Conservation (phyloP, 257 asterid genomes). For the Jaltomata sinuosa region DNA sequence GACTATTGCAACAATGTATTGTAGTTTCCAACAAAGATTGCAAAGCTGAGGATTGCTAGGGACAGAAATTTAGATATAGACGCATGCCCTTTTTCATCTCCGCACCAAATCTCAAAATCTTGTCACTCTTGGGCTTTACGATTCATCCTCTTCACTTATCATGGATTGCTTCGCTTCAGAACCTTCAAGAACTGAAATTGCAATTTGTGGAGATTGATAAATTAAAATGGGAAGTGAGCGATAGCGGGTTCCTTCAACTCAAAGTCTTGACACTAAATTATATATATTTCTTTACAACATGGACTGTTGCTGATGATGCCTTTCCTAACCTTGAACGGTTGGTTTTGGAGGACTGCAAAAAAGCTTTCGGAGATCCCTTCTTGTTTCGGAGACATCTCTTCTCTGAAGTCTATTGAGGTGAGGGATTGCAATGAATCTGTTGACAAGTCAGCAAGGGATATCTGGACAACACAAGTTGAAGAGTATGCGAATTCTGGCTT, state of each 20-base stretch:
- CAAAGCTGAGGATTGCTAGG: background rate
- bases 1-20: too few relatives aligned
- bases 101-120: too few relatives aligned
- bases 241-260: background rate
- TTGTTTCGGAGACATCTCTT: background rate
- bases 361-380: too few relatives aligned
- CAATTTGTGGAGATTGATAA: background rate
- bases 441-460: background rate
- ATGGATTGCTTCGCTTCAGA: background rate
- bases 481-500: background rate
- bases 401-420: background rate
- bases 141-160: too few relatives aligned
- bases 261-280: background rate
- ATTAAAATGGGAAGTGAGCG: background rate
- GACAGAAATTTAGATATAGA: too few relatives aligned
- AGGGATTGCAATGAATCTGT: background rate
- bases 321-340: background rate
- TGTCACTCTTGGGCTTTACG: too few relatives aligned
- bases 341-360: background rate
- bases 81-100: too few relatives aligned
- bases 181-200: conserved; percentile 4
- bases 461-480: background rate
- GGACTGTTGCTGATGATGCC: background rate
- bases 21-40: background rate
- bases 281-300: background rate